Evolutionary conservation across 768 basidiomycete species (phyloP).

Genomic region (Lactarius hatsudake): DNA sequence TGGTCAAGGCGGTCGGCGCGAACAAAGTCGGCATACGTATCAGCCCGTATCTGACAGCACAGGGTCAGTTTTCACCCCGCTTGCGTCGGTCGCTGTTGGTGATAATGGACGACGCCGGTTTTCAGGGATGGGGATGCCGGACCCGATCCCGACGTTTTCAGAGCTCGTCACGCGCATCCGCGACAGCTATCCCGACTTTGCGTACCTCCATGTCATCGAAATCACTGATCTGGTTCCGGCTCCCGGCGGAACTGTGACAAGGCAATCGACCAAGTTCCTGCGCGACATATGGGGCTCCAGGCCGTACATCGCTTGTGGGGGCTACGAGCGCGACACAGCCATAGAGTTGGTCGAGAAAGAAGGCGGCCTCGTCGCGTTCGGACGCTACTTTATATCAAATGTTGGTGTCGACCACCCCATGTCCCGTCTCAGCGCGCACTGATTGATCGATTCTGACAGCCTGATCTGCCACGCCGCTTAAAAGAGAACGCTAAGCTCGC

Average conservation of each 20-base stretch:
- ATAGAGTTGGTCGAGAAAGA: conserved; percentile 17
- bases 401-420: neutral
- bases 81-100: too few relatives aligned
- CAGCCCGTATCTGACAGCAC: conserved; percentile 30
- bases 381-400: conserved; percentile 18
- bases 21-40: conserved; percentile 38
- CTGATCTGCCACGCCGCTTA: conserved; percentile 25
- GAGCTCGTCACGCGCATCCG: conserved; percentile 32
- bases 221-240: conserved; percentile 10
- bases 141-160: conserved; percentile 32
- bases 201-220: conserved; percentile 36
- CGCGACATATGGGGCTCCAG: conserved; percentile 29
- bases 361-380: conserved; percentile 20
- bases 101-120: neutral
- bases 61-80: conserved; percentile 1
- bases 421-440: neutral
- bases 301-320: conserved; percentile 29
- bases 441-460: conserved; percentile 12
- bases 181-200: conserved; percentile 18
- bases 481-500: neutral
- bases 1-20: conserved; percentile 38
- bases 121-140: conserved; percentile 21
- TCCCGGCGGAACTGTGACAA: neutral
- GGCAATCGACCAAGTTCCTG: conserved; percentile 28
- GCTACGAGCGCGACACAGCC: conserved; percentile 30